Evolutionary conservation across 2,329 filamentous ascomycete genomes (phyloP), one percentile per base, ranked within the genome.

Genomic region (Nothopassalora personata): DNA sequence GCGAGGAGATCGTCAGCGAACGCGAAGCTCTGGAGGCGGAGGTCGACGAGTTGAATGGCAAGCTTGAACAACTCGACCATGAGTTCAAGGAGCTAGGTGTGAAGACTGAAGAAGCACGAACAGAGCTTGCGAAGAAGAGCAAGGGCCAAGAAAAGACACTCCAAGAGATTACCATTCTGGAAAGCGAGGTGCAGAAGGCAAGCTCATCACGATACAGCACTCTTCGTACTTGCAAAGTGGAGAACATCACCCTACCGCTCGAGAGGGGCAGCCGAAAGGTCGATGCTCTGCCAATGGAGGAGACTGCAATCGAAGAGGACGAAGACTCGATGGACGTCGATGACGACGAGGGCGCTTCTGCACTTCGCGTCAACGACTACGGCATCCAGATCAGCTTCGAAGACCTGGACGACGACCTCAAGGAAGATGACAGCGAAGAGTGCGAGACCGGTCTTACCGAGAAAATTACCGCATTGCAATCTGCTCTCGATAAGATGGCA

Each of bases 281-380:
- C 27, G 91, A 96, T 68, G 84, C 87, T 63, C 81, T 99, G 54
- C 94, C 94, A 3, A 91, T 95, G 68, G 90, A 95, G 70, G 91
- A 96, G 66, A 66, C 63, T 11, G 83, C 87, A 62, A 77, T 95
- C 46, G 83, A 74, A 53, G 73, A 85, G 57, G 91, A 96, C 69
- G 84, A 87, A 1, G 91, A 97, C 70, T 88, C 88, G 3, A 97
- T 97, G 92, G 93, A 97, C 65, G 79, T 97, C 19, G 94, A 97
- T 63, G 89, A 89, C 57, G 86, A 87, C 39, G 72, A 73, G 18
- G 64, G 65, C 75, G 76, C 45, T 52, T 83, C 53, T 60, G 87
- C 54, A 9, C 49, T 59, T 28, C 83, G 86, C 39, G 82, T 93
- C 62, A 87, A 96, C 64, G 90, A 97, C 72, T 91, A 96, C 70